Evolutionary conservation across 257 asterid genomes (phyloP), one percentile per base, ranked within the genome.

Genomic region (Lycium ferocissimum): DNA sequence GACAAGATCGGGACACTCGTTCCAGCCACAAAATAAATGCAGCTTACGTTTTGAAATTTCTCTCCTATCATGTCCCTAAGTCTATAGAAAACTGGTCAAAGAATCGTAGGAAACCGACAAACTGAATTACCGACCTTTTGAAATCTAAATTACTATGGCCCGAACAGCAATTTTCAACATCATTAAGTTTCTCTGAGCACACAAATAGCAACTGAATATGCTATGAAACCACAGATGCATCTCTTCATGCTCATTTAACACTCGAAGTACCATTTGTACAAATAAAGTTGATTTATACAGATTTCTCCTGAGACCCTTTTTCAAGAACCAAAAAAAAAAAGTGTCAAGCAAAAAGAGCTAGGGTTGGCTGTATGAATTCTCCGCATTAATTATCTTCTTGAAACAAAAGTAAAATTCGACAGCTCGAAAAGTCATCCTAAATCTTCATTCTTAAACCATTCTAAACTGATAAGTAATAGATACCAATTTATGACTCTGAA

Each of bases 111-210:
- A 85, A 85, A 65, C 18, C 14, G 80, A 87, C 86, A 88, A 84
- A 85, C 86, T 22, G 18, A 84, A 82, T 81, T 83, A 88, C 84
- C 72, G 20, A 80, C 75, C 76, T 76, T 69, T 57, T 78, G n/a
- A 81, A 82, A 45, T 73, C 73, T 47, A 22, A 59, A 11, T 58
- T 59, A 59, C 51, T 58, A 18, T 58, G 20, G 33, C 47, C 18
- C 20, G 54, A 61, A 80, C 22, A 58, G 8, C 7, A 38, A 22
- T 63, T 66, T 37, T 33, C 11, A 37, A 66, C 73, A 66, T 66
- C 73, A 66, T 66, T 35, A 66, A 33, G 47, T 13, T 63, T 63
- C 71, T 63, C 43, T 22, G 17, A 22, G 73, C 73, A 11, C n/a
- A 66, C 5, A 66, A 33, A 66, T 66, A 66, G 53, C 37, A 62